Evolutionary conservation across 306 rosid species (phyloP).

Genomic region (Sicyos baderoa): DNA sequence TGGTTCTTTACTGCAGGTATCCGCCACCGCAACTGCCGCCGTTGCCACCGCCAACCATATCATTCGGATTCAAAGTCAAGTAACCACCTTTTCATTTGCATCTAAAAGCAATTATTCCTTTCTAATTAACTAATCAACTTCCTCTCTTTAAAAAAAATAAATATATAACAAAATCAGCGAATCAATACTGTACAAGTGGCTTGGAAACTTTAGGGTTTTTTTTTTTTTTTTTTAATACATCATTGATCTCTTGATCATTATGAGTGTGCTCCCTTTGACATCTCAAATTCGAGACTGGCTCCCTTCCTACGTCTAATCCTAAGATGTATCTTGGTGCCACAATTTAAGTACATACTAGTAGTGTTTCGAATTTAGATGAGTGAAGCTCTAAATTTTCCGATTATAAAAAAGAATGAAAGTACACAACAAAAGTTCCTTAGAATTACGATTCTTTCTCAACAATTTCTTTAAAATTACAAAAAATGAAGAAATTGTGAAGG

Average conservation of each 20-base stretch:
- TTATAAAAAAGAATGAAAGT: too few species aligned
- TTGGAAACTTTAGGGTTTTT: not conserved
- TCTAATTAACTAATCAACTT: constrained; percentile 6
- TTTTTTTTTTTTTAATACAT: too few species aligned
- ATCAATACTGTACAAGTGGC: constrained; percentile 9
- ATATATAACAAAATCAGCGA: not conserved
- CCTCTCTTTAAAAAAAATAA: not conserved
- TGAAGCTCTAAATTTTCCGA: too few species aligned
- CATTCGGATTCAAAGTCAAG: constrained; percentile 2
- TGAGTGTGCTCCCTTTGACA: too few species aligned
- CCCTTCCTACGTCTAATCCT: too few species aligned
- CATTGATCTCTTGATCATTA: too few species aligned
- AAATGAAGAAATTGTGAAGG: constrained; percentile 14
- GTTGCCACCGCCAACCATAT: not conserved
- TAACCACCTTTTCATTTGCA: not conserved
- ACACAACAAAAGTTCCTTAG: not conserved
- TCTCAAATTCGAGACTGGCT: too few species aligned
- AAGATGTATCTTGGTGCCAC: too few species aligned
- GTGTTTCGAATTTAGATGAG: too few species aligned
- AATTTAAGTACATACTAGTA: too few species aligned
- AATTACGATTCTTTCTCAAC: not conserved
- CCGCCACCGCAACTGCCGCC: not conserved
- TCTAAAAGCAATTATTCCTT: not conserved
- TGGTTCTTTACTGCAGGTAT: not conserved
- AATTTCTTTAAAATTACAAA: constrained; percentile 6